Evolutionary conservation across 1,284 basidiomycete species (phyloP), one percentile per base, ranked within the genome.

Genomic region (Marasmius oreades): DNA sequence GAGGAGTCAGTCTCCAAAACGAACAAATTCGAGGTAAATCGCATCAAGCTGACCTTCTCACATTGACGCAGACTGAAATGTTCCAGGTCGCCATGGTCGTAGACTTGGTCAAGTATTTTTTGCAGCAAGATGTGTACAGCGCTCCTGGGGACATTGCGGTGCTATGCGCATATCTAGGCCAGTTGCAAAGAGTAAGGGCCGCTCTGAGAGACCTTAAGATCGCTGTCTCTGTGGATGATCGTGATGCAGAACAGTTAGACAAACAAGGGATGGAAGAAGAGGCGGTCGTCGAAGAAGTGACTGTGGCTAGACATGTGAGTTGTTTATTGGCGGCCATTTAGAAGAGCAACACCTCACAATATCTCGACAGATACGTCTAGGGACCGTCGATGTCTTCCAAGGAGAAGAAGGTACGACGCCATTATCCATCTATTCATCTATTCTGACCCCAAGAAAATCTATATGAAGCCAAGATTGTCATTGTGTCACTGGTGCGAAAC

Each of bases 321-420:
- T 43, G 58, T 53, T n/a, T 53, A 48, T 33, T 24, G 24, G 16
- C 26, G 33, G 42, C 56, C 26, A 55, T 36, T 24, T 18, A 22
- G 1, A 16, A 24, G n/a, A n/a, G n/a, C n/a, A 16, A 14, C 12
- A 23, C 14, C 55, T 14, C 33, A 14, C 3, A 31, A 42, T 50
- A 2, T 34, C 28, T 44, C 52, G 33, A 51, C 44, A 89, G 85
- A 80, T 89, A 28, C 78, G 78, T 14, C 69, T 90, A 7, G 78
- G 86, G n/a, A 90, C 88, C 1, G 78, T 91, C 1, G 88, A 91
- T 61, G 90, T 86, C 58, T 91, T 82, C 63, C 89, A 92, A 66
- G 88, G 87, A 8, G 82, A 88, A 60, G 86, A 87, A 70, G 84
- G 78, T 0, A 79, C 77, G 64, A 74, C 77, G 56, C 28, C 16